phyloP scores from a whole-genome alignment of 257 asterid species.

The Solanum sitiens region DNA sequence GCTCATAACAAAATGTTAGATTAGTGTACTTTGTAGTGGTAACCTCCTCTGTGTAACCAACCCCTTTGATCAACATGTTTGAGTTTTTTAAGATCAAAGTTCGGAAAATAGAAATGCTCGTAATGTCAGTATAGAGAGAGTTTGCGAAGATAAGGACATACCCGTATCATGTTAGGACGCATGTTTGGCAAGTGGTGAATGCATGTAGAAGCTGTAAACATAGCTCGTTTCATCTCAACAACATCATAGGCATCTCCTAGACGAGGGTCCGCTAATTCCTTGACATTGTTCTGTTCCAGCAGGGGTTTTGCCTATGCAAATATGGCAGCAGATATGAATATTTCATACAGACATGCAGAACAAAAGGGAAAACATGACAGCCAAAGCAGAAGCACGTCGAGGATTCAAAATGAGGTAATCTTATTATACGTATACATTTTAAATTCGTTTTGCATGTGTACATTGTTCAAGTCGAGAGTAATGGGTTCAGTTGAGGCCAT shows the following conservation, averaged over 20 bases:
- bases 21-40: not conserved
- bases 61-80: not conserved
- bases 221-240: conserved; percentile 60
- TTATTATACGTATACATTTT: not conserved
- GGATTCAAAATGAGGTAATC: not conserved
- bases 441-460: not conserved
- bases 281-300: conserved; percentile 51
- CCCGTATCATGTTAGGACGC: conserved; percentile 88
- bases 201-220: conserved; percentile 72
- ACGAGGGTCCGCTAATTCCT: conserved; percentile 73
- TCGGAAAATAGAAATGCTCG: not conserved
- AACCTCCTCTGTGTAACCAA: not conserved
- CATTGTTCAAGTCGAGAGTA: not conserved
- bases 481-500: conserved; percentile 7
- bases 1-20: not conserved
- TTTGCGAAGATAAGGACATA: not conserved
- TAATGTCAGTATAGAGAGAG: not conserved
- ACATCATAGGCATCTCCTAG: conserved; percentile 41
- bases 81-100: not conserved
- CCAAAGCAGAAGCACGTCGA: not conserved
- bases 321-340: not conserved
- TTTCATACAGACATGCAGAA: not conserved
- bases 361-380: not conserved
- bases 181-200: conserved; percentile 68
- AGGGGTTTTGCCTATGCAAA: conserved; percentile 69